Base-by-base conservation (phyloP, 2,329 filamentous ascomycete species). In the Claviceps sp. region DNA sequence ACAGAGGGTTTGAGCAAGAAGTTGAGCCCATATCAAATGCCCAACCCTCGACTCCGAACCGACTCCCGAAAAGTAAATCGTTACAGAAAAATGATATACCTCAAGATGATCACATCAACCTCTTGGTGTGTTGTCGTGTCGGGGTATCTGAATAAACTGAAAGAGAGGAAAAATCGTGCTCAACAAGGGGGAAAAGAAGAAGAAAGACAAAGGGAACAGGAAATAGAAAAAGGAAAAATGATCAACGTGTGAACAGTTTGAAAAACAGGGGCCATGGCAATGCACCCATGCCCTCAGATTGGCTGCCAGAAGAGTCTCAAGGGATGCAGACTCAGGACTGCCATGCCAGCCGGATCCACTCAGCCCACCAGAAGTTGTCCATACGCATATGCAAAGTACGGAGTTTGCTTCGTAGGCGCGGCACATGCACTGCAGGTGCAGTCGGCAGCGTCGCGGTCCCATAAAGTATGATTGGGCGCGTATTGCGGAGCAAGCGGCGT, bases 331-430 rank as follows among this genome's bases (percentile, higher is more conserved):
- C 22, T 22, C 22, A 22, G 22, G 22, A 22, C 7, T 37, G 22
- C 10, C 45, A 34, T 34, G 6, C 4, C 8, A 37, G 2, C 10
- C n/a, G 8, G 3, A 4, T 38, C n/a, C 16, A 10, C 55, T 69
- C 61, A 78, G 50, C 77, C 77, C 63, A 80, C 73, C 16, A 81
- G 77, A 14, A 77, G 66, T 60, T 80, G 78, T 30, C 73, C 70
- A 52, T 77, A 80, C 43, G 63, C 65, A 50, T 75, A 72, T 22
- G 69, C 60, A 48, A 68, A 76, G 62, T 78, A 80, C 0, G 69
- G 62, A 4, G 65, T 60, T 13, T 72, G 67, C 63, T 77, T 77
- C 58, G 71, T 65, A 8, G 70, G 64, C 17, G 71, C 65, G 34
- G 68, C 61, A 58, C 76, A 80, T 54, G 65, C 68, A 34, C 65